These are phyloP conservation scores for Wallacemonas sp. DNA, from an alignment of 208 protist species.

Conservation along the genomic window DNA sequence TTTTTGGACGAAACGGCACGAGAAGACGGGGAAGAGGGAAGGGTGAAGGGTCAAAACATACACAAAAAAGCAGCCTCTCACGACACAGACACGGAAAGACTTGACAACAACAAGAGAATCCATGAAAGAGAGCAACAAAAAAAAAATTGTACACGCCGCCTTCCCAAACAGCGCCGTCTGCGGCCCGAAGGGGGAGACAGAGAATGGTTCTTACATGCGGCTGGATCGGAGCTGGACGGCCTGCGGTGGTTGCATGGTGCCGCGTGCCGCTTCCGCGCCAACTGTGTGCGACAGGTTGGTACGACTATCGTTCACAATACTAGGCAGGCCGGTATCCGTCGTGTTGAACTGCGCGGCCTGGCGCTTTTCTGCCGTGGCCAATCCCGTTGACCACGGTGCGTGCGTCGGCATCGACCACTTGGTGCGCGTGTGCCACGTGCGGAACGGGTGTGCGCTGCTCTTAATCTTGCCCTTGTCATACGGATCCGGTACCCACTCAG, in stretches of 20 bases:
- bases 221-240: conserved; percentile 26
- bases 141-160: neutral
- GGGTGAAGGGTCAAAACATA: neutral
- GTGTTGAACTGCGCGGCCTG: conserved; percentile 56
- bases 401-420: conserved; percentile 88
- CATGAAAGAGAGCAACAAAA: neutral
- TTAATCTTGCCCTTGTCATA: conserved; percentile 63
- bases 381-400: conserved; percentile 80
- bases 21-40: neutral
- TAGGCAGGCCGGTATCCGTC: conserved; percentile 57
- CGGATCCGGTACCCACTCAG: conserved; percentile 87
- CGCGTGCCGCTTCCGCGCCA: conserved; percentile 67
- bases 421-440: conserved; percentile 87
- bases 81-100: neutral
- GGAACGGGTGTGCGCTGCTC: conserved; percentile 61
- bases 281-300: conserved; percentile 75
- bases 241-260: conserved; percentile 36
- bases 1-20: neutral
- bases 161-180: neutral
- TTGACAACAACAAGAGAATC: neutral
- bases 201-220: neutral
- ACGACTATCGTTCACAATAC: conserved; percentile 47
- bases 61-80: neutral
- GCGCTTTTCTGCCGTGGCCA: conserved; percentile 74
- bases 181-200: neutral